Conservation (phyloP, 129 eudicot genomes). For the Flaveria trinervia region DNA sequence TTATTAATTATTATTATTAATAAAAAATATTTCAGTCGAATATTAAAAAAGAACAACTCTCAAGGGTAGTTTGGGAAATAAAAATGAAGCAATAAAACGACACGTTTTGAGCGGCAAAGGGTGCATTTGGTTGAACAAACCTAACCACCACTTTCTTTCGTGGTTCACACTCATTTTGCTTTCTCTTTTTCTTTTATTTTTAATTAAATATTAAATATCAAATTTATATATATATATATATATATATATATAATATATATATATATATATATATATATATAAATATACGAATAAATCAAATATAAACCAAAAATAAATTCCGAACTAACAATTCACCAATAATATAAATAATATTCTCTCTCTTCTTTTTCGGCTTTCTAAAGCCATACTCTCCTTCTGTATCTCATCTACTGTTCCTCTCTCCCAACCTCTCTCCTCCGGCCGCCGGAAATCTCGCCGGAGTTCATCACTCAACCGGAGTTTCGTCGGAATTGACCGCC, state of each 20-base stretch:
- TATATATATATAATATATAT: too few species aligned
- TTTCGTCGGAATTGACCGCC: conserved; percentile 5
- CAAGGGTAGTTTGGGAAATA: conserved; percentile 35
- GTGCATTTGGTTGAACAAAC: conserved; percentile 85
- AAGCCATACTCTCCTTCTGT: conserved; percentile 41
- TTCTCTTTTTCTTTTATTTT: conserved; percentile 1
- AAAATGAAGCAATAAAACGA: conserved; percentile 33
- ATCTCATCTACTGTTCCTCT: conserved; percentile 56
- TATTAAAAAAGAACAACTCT: background rate
- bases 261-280: too few species aligned
- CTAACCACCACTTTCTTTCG: conserved; percentile 75
- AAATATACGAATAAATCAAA: background rate
- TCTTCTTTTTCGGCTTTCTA: conserved; percentile 56
- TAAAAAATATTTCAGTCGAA: background rate
- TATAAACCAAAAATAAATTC: background rate
- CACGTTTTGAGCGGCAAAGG: conserved; percentile 60
- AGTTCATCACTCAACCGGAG: conserved; percentile 30
- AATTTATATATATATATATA: background rate
- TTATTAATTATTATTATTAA: too few species aligned
- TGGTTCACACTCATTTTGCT: conserved; percentile 52
- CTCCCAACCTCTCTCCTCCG: conserved; percentile 23
- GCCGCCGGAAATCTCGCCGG: conserved; percentile 33
- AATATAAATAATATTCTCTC: conserved; percentile 56
- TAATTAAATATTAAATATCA: background rate
- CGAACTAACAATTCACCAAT: conserved; percentile 18